phyloP scores from a whole-genome alignment of 306 rosid genomes.

The Luffa aegyptiaca region DNA sequence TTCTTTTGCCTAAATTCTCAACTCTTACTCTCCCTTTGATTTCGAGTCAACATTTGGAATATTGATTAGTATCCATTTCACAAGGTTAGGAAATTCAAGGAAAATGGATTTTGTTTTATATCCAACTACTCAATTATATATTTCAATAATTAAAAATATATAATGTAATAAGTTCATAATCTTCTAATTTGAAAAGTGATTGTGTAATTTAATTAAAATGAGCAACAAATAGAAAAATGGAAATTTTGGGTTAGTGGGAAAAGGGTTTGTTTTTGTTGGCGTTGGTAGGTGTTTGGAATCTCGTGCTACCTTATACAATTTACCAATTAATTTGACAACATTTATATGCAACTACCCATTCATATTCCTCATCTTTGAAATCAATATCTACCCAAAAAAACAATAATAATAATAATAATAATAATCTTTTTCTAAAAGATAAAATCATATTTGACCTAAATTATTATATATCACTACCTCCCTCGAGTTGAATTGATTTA shows the following conservation, averaged over 20 bases:
- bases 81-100: not conserved
- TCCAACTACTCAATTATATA: not conserved
- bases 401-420: not conserved
- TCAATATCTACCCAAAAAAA: not conserved
- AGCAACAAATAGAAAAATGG: not conserved
- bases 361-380: not conserved
- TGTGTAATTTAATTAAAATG: not conserved
- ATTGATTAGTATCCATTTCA: not conserved
- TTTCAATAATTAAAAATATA: not conserved
- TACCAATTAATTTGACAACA: not conserved
- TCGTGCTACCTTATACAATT: not conserved
- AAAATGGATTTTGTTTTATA: not conserved
- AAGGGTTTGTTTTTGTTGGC: constrained; percentile 6
- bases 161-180: not conserved
- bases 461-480: not conserved
- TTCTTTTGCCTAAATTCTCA: not conserved
- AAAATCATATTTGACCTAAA: not conserved
- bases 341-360: not conserved
- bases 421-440: not conserved
- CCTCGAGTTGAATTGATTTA: not conserved
- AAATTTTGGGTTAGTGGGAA: not conserved
- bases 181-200: not conserved
- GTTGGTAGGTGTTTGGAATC: not conserved
- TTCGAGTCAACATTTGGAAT: not conserved
- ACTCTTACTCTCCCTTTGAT: not conserved